Percentiles rank a stretch among this genome's conserved stretches.
Evolutionary conservation across 2,329 filamentous ascomycete species (phyloP).

Genomic region (Hypoxylon rubiginosum): DNA sequence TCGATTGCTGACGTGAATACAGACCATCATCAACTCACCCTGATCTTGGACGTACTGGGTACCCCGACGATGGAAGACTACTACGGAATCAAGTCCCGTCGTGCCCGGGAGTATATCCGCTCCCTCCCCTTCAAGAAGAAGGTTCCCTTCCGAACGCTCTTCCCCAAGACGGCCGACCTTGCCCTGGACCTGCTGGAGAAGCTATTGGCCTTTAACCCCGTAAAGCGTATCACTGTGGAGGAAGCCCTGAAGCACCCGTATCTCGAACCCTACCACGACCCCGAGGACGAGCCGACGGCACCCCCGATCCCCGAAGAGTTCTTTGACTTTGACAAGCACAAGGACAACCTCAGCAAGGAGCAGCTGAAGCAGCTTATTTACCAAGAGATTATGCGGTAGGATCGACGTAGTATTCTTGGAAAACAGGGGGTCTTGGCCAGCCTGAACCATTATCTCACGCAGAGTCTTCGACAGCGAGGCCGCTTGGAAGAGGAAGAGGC

Average conservation of each 20-base stretch:
- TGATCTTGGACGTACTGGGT: conserved; percentile 96
- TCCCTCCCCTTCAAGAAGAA: conserved; percentile 99
- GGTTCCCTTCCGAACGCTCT: conserved; percentile 96
- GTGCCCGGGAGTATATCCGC: conserved; percentile 97
- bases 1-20: conserved; percentile 37
- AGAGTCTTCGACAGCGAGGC: conserved; percentile 8
- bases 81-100: conserved; percentile 98
- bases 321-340: conserved; percentile 99
- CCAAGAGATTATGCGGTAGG: conserved; percentile 87
- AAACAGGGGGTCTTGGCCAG: conserved; percentile 10
- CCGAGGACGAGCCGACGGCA: conserved; percentile 96
- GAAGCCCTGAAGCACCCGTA: conserved; percentile 98
- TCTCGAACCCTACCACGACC: conserved; percentile 98
- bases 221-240: conserved; percentile 98
- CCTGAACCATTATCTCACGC: conserved; percentile 11
- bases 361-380: conserved; percentile 98
- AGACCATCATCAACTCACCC: conserved; percentile 98
- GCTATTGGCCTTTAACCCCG: conserved; percentile 96
- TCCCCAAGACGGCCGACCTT: conserved; percentile 98
- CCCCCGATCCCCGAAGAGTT: conserved; percentile 98
- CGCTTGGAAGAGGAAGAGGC: neutral
- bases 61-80: conserved; percentile 99
- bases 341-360: conserved; percentile 98
- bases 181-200: conserved; percentile 95
- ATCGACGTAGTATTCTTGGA: conserved; percentile 19